phyloP scores from a whole-genome alignment of 352 stramenopile genomes.

The Phytophthora fragariae region DNA sequence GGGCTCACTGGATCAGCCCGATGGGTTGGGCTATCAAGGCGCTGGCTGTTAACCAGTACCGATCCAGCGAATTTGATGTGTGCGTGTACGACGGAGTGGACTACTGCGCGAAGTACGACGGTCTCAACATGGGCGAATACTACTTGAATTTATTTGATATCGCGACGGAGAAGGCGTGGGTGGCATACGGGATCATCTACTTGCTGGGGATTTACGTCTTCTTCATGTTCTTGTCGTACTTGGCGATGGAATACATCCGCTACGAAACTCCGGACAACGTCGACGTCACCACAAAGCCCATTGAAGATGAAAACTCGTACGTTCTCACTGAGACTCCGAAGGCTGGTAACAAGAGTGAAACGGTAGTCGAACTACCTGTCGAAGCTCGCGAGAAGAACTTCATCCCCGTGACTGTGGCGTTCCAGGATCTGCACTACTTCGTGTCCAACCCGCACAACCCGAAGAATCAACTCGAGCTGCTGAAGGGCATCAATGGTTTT shows the following conservation, averaged over 20 bases:
- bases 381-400: conserved; percentile 17
- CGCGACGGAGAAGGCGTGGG: conserved; percentile 10
- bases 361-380: not conserved
- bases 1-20: conserved; percentile 36
- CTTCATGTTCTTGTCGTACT: conserved; percentile 5
- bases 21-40: conserved; percentile 30
- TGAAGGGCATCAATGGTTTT: conserved; percentile 13
- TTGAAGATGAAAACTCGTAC: conserved; percentile 1
- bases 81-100: conserved; percentile 31
- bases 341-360: not conserved
- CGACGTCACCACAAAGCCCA: not conserved
- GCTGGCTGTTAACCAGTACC: conserved; percentile 36
- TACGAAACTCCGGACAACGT: conserved; percentile 4
- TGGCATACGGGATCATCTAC: conserved; percentile 14
- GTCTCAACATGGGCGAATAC: conserved; percentile 41
- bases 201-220: conserved; percentile 26
- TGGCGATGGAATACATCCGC: conserved; percentile 3
- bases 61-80: conserved; percentile 26
- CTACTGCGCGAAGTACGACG: conserved; percentile 21
- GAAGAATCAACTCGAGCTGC: conserved; percentile 10
- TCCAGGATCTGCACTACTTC: conserved; percentile 23
- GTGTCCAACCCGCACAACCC: conserved; percentile 15
- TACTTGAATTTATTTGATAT: conserved; percentile 19
- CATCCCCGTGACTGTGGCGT: conserved; percentile 19
- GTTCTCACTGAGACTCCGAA: conserved; percentile 4